phyloP scores from a whole-genome alignment of 495 filamentous ascomycete species.

The Podospora anserina region DNA sequence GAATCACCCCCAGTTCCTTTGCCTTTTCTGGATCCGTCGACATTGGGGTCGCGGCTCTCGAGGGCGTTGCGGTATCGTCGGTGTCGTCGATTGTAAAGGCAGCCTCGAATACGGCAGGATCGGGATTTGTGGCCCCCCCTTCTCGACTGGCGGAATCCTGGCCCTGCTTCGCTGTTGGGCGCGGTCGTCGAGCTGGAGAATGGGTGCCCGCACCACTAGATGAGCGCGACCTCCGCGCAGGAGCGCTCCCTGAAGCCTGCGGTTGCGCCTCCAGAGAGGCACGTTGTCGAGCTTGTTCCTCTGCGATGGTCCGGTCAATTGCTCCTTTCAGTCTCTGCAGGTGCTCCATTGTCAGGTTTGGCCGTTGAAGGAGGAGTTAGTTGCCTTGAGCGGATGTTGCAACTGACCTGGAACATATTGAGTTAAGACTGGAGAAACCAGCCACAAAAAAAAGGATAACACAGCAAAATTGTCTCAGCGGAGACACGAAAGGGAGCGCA shows the following conservation, averaged over 20 bases:
- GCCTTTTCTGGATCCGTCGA: constrained; percentile 35
- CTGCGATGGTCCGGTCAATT: constrained; percentile 80
- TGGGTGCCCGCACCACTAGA: constrained; percentile 41
- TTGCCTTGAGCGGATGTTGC: not conserved
- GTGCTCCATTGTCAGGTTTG: constrained; percentile 15
- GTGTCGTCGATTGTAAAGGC: constrained; percentile 76
- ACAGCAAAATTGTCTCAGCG: not conserved
- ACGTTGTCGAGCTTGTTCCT: constrained; percentile 80
- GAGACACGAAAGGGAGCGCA: not conserved
- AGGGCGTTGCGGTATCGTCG: constrained; percentile 56
- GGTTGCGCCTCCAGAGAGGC: constrained; percentile 34
- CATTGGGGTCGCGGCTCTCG: constrained; percentile 47
- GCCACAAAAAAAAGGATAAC: not conserved
- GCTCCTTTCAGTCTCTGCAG: constrained; percentile 76
- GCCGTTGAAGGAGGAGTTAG: not conserved
- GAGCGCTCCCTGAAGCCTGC: constrained; percentile 45
- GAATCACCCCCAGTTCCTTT: constrained; percentile 12
- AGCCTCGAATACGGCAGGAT: constrained; percentile 79
- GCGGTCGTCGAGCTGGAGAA: constrained; percentile 39
- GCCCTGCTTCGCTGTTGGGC: constrained; percentile 50
- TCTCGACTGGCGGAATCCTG: constrained; percentile 27
- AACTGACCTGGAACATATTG: constrained; percentile 37
- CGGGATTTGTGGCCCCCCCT: constrained; percentile 53
- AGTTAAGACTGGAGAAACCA: constrained; percentile 15
- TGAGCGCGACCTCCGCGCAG: constrained; percentile 51